These are phyloP conservation scores for Teratosphaeria gauchensis DNA, from an alignment of 2,329 filamentous ascomycete species.

Conservation along the genomic window DNA sequence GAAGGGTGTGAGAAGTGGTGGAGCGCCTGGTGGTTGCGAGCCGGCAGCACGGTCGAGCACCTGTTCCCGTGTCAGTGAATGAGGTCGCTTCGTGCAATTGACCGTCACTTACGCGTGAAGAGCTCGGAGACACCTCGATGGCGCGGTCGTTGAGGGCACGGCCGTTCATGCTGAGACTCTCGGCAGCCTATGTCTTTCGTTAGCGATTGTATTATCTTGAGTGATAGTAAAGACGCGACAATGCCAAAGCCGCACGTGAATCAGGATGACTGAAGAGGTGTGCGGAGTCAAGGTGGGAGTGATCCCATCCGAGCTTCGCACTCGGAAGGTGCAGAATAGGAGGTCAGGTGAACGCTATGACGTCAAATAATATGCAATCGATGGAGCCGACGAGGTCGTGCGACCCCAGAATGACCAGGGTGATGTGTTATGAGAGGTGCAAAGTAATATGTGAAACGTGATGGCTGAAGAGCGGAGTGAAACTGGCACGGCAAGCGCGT, in stretches of 20 bases:
- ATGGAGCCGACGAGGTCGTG: background rate
- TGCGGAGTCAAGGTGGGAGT: background rate
- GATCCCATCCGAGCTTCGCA: background rate
- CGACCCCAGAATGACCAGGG: background rate
- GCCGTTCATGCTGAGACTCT: constrained; percentile 98
- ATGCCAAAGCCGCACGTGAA: background rate
- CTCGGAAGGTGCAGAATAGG: background rate
- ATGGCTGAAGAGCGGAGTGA: background rate
- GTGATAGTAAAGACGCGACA: constrained; percentile 4
- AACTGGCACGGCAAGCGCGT: background rate
- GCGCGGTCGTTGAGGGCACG: constrained; percentile 97
- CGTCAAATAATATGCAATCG: background rate
- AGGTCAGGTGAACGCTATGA: background rate
- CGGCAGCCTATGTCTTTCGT: constrained; percentile 59
- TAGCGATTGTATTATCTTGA: background rate
- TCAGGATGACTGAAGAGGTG: background rate
- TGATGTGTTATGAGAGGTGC: background rate
- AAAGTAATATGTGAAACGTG: constrained; percentile 2
- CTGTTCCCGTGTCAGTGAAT: constrained; percentile 1
- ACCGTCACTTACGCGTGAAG: constrained; percentile 55
- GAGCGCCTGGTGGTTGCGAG: constrained; percentile 25
- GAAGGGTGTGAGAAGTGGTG: constrained; percentile 78
- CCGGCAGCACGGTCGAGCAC: constrained; percentile 88
- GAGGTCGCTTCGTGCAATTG: background rate
- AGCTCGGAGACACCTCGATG: constrained; percentile 95